Evolutionary conservation across 1,284 basidiomycete species (phyloP).

Genomic region (Papiliotrema flavescens): DNA sequence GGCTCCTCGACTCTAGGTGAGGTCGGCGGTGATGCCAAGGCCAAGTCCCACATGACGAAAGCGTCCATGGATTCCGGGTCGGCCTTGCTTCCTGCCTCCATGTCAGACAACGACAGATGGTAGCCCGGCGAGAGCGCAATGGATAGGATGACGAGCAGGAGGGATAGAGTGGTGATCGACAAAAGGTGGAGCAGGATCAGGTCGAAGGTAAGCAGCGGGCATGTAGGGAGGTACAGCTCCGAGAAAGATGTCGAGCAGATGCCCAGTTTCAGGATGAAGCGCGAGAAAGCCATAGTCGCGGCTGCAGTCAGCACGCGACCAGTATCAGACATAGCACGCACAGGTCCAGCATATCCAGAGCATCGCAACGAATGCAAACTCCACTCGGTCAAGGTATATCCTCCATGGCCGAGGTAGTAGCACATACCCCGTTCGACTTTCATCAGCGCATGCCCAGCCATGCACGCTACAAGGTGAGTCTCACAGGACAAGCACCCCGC

Average conservation of each 20-base stretch:
- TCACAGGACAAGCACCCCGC: slow-evolving; percentile 19
- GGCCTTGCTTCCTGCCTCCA: slow-evolving; percentile 4
- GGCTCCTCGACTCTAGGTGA: slow-evolving; percentile 8
- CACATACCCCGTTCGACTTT: slow-evolving; percentile 16
- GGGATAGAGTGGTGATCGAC: slow-evolving; percentile 23
- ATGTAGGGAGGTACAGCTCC: slow-evolving; percentile 24
- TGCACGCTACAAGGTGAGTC: neutral
- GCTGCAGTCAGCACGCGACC: slow-evolving; percentile 16
- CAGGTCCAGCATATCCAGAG: slow-evolving; percentile 43
- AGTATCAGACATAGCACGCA: slow-evolving; percentile 9
- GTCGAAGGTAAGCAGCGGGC: slow-evolving; percentile 37
- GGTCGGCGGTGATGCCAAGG: slow-evolving; percentile 23
- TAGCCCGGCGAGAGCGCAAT: slow-evolving; percentile 22
- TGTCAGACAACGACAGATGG: neutral
- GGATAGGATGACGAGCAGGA: slow-evolving; percentile 33
- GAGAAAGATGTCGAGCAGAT: slow-evolving; percentile 20
- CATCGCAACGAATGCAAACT: slow-evolving; percentile 33
- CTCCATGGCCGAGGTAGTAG: slow-evolving; percentile 29
- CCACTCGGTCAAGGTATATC: slow-evolving; percentile 31
- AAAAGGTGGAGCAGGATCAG: slow-evolving; percentile 31
- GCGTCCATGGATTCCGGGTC: slow-evolving; percentile 10
- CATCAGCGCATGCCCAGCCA: neutral
- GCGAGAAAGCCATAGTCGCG: slow-evolving; percentile 39
- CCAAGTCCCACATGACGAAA: slow-evolving; percentile 43
- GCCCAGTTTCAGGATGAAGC: slow-evolving; percentile 27